A percentile compares a stretch with the other conserved stretches of the same genome.
These are phyloP conservation scores for Nakazawaea ishiwadae DNA, from an alignment of 805 yeast genomes.

Conservation along the genomic window DNA sequence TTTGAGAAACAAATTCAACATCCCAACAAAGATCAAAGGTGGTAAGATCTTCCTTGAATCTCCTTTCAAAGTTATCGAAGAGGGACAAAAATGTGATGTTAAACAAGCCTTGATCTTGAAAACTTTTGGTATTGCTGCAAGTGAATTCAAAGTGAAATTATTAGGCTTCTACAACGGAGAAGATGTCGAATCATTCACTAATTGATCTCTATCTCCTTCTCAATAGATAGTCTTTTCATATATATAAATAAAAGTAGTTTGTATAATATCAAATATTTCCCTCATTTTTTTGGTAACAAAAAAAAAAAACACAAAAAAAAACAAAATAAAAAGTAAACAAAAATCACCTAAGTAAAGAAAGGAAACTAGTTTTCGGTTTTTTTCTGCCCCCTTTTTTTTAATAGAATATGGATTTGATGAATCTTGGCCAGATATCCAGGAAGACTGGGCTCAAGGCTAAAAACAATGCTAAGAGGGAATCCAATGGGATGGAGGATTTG, in stretches of 20 bases:
- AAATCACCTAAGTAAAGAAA: too few species aligned
- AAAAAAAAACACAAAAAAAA: too few species aligned
- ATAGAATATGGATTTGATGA: constrained; percentile 38
- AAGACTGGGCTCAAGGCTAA: constrained; percentile 56
- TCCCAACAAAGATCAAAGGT: constrained; percentile 84
- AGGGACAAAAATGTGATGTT: constrained; percentile 80
- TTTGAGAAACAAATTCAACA: constrained; percentile 79
- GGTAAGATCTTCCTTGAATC: constrained; percentile 81
- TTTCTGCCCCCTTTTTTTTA: too few species aligned
- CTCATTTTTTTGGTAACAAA: too few species aligned
- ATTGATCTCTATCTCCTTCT: too few species aligned
- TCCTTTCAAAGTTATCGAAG: constrained; percentile 74
- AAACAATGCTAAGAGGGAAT: constrained; percentile 44
- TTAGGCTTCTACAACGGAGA: constrained; percentile 78
- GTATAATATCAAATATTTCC: too few species aligned
- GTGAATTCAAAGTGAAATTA: constrained; percentile 80
- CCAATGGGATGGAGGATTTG: constrained; percentile 62
- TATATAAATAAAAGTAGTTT: too few species aligned
- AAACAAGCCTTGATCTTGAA: constrained; percentile 88
- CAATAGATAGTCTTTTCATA: too few species aligned
- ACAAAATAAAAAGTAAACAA: too few species aligned
- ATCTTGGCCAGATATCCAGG: constrained; percentile 58
- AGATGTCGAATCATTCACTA: constrained; percentile 15
- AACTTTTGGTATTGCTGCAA: constrained; percentile 92
- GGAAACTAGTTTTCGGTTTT: too few species aligned